These are phyloP conservation scores for Cordyceps cateniannulata DNA, from an alignment of 2,329 filamentous ascomycete genomes.

Conservation along the genomic window DNA sequence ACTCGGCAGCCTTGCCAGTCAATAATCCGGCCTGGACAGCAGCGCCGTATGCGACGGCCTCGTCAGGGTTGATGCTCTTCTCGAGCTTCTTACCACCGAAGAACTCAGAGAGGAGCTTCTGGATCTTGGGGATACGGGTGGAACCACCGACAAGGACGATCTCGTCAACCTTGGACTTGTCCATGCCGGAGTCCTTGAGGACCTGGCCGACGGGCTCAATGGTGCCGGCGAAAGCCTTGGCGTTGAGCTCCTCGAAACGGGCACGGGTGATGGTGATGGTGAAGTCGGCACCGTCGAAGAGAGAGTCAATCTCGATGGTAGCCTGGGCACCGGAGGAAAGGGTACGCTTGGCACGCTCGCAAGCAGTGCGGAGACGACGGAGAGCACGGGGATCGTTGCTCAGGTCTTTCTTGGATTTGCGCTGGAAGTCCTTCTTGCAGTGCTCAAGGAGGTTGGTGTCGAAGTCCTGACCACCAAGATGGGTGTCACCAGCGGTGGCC, in stretches of 20 bases:
- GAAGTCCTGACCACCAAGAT: conserved; percentile 97
- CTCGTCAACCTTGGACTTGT: conserved; percentile 91
- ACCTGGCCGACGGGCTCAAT: conserved; percentile 98
- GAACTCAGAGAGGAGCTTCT: conserved; percentile 89
- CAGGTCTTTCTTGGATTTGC: conserved; percentile 95
- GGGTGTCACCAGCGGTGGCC: conserved; percentile 92
- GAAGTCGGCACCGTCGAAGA: conserved; percentile 96
- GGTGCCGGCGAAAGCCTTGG: conserved; percentile 98
- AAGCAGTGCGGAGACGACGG: conserved; percentile 91
- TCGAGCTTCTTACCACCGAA: conserved; percentile 93
- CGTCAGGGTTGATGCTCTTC: conserved; percentile 99
- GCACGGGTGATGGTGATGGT: conserved; percentile 96
- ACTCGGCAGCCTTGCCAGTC: conserved; percentile 93
- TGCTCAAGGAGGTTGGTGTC: conserved; percentile 92
- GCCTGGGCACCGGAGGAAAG: conserved; percentile 91
- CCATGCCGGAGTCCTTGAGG: conserved; percentile 94
- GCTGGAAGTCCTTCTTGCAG: conserved; percentile 91
- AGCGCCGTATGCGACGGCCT: conserved; percentile 96
- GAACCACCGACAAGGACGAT: conserved; percentile 98
- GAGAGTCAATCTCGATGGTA: conserved; percentile 93
- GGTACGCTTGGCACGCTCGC: conserved; percentile 98
- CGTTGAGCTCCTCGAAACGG: conserved; percentile 99
- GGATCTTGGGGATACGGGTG: conserved; percentile 98
- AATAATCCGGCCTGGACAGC: conserved; percentile 98
- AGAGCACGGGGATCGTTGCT: conserved; percentile 83